Evolutionary conservation across 768 basidiomycete genomes (phyloP).

Genomic region (Phlegmacium glaucopus): DNA sequence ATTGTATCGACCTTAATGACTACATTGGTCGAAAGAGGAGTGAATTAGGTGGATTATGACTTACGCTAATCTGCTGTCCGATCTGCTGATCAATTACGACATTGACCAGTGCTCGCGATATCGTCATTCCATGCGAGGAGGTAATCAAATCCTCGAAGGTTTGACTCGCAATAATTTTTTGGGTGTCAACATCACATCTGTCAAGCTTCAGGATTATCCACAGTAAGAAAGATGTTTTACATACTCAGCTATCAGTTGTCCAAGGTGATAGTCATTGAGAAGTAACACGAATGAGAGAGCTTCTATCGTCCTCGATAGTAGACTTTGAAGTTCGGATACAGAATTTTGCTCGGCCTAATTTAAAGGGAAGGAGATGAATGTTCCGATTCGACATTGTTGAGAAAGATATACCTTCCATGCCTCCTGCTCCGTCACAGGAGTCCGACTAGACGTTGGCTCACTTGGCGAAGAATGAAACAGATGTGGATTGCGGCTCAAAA

Average conservation of each 20-base stretch:
- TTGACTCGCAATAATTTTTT: constrained; percentile 63
- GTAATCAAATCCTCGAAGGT: constrained; percentile 90
- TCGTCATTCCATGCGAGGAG: constrained; percentile 78
- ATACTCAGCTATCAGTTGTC: constrained; percentile 80
- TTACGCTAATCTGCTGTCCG: constrained; percentile 90
- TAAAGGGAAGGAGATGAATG: not conserved
- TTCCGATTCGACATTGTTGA: not conserved
- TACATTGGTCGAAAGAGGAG: not conserved
- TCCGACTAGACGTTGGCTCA: constrained; percentile 56
- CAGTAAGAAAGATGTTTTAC: constrained; percentile 40
- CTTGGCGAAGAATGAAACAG: constrained; percentile 81
- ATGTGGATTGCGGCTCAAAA: constrained; percentile 78
- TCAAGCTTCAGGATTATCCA: not conserved
- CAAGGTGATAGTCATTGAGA: constrained; percentile 85
- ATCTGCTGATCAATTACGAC: constrained; percentile 98
- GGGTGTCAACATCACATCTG: constrained; percentile 73
- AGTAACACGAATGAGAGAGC: constrained; percentile 92
- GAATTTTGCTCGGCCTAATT: constrained; percentile 76
- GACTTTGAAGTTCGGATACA: constrained; percentile 67
- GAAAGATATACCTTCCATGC: constrained; percentile 74
- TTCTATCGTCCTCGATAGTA: constrained; percentile 86
- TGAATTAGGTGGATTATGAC: constrained; percentile 23
- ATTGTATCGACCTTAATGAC: constrained; percentile 87
- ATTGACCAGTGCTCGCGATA: constrained; percentile 87
- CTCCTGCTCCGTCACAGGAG: constrained; percentile 70